phyloP scores from a whole-genome alignment of 2,329 filamentous ascomycete species.

The Passalora sequoiae region DNA sequence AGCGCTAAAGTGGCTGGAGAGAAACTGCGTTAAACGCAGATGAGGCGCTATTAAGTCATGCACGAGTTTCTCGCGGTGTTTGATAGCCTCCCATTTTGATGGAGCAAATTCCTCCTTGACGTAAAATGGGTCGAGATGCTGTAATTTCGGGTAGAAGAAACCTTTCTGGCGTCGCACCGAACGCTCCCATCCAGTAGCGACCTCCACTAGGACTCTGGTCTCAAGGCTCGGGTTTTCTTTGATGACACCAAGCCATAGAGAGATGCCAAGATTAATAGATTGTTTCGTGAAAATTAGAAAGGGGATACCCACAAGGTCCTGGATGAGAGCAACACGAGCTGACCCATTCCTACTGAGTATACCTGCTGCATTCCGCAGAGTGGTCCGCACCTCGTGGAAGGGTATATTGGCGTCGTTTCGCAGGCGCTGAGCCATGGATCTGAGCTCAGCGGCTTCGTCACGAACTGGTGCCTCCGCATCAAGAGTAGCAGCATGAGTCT shows the following conservation, averaged over 20 bases:
- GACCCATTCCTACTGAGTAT: conserved; percentile 73
- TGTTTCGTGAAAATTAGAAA: conserved; percentile 92
- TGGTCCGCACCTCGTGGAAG: conserved; percentile 70
- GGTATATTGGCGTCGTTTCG: conserved; percentile 64
- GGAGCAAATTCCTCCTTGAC: conserved; percentile 88
- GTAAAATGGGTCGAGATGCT: conserved; percentile 82
- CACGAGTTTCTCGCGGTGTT: conserved; percentile 69
- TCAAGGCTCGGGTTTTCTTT: conserved; percentile 91
- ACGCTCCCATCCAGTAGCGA: conserved; percentile 85
- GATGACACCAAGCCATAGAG: conserved; percentile 92
- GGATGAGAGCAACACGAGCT: conserved; percentile 72
- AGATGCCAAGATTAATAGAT: conserved; percentile 91
- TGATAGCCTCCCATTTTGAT: conserved; percentile 70
- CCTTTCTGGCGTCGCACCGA: conserved; percentile 73
- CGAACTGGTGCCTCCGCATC: conserved; percentile 29
- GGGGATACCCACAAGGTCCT: conserved; percentile 85
- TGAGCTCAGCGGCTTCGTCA: conserved; percentile 55
- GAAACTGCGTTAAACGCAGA: conserved; percentile 76
- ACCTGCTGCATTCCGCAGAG: conserved; percentile 77
- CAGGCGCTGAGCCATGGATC: conserved; percentile 67
- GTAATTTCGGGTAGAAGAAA: conserved; percentile 69
- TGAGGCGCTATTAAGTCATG: conserved; percentile 85
- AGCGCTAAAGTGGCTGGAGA: conserved; percentile 91
- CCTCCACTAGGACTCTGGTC: conserved; percentile 76
- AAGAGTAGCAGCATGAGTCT: conserved; percentile 9